A percentile compares a stretch with the other conserved stretches of the same genome.
These are phyloP conservation scores for Kluyveromyces sp. DNA, from an alignment of 1,139 yeast genomes.

Conservation along the genomic window DNA sequence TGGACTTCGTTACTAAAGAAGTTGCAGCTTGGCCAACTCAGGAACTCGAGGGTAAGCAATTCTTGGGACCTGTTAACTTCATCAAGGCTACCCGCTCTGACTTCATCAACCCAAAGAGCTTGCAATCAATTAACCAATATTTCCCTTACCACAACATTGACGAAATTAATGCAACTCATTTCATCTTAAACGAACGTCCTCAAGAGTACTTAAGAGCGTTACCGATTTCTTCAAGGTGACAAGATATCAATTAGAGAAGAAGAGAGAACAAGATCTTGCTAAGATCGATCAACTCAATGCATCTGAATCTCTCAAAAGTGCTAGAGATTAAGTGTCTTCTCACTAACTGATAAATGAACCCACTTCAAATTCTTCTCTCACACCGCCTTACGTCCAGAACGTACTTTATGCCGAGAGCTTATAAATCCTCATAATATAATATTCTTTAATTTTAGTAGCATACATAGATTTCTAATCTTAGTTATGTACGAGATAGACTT, in stretches of 20 bases:
- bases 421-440: too few species aligned
- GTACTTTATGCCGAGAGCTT: too few species aligned
- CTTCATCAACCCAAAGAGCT: conserved; percentile 33
- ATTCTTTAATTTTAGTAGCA: too few species aligned
- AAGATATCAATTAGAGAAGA: conserved; percentile 12
- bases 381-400: too few species aligned
- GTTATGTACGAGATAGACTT: too few species aligned
- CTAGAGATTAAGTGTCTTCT: too few species aligned
- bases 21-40: conserved; percentile 41
- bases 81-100: conserved; percentile 38
- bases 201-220: conserved; percentile 31
- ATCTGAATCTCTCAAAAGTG: too few species aligned
- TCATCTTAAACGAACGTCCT: conserved; percentile 39
- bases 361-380: too few species aligned
- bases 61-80: conserved; percentile 36
- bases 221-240: conserved; percentile 21
- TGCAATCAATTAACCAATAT: conserved; percentile 31
- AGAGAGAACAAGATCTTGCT: conserved; percentile 3
- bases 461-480: too few species aligned
- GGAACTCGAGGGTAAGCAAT: conserved; percentile 23
- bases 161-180: conserved; percentile 40
- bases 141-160: conserved; percentile 32
- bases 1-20: conserved; percentile 29
- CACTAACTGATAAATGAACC: too few species aligned
- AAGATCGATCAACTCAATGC: too few species aligned